Evolutionary conservation across 2,329 filamentous ascomycete species (phyloP), one percentile per base, ranked within the genome.

Genomic region (Calonectria crousiana): DNA sequence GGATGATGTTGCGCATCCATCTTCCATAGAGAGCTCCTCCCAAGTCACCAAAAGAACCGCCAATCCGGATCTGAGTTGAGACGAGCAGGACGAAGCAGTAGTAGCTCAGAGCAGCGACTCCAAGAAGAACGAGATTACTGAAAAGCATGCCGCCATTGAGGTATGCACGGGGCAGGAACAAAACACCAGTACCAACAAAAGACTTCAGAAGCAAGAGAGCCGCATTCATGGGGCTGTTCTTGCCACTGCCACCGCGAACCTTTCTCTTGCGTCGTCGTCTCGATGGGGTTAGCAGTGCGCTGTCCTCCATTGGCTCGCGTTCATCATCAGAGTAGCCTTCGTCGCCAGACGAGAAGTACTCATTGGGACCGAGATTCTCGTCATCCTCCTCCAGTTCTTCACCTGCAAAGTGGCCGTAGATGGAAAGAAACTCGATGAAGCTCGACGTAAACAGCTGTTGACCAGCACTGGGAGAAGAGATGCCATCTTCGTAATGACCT

Each of bases 111-210:
- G 91, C 88, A 9, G 97, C 96, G 20, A 99, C 95, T 49, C 89
- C 90, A 28, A 99, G 88, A n/a, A 99, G 90, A 20, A 99, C 94
- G 67, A 97, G 77, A 82, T 97, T 98, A 81, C 95, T 98, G 85
- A 99, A 99, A 20, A 98, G 87, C 96, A 99, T 98, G 73, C 97
- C 97, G 69, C 97, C 97, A 81, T 98, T 99, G 77, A 98, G 90
- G 83, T 97, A 99, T 6, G 97, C 96, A 62, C 95, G 93, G 0
- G 96, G 96, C 41, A 98, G 87, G 87, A 98, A 98, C 20, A 98
- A 88, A 11, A 98, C 96, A 71, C 96, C 96, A 0, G 97, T 99
- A 26, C 97, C 97, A 62, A 99, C 97, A 82, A 99, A 99, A 0
- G 96, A 98, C 87, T 99, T 99, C 78, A 99, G 92, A 52, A 99